phyloP scores from a whole-genome alignment of 2,329 filamentous ascomycete genomes.

The Chaetomiaceae sp. region DNA sequence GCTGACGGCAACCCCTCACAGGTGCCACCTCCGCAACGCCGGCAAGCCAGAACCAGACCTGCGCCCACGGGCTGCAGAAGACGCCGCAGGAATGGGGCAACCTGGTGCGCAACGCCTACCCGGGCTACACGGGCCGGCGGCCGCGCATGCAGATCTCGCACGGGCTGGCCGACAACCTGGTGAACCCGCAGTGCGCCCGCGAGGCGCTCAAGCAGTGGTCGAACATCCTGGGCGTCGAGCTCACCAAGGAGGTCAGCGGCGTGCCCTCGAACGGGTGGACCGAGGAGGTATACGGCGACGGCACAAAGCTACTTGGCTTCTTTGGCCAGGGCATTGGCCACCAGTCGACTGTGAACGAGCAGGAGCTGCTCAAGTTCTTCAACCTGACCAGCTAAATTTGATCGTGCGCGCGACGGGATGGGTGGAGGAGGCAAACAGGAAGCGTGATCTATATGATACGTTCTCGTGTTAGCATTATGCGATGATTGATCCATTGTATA shows the following conservation, averaged over 20 bases:
- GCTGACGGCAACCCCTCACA: background rate
- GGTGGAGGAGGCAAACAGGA: too few relatives aligned
- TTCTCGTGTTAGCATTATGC: too few relatives aligned
- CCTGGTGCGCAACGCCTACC: constrained; percentile 25
- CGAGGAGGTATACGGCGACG: constrained; percentile 29
- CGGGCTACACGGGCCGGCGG: constrained; percentile 26
- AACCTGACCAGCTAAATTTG: constrained; percentile 14
- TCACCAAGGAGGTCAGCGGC: constrained; percentile 22
- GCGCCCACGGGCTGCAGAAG: constrained; percentile 24
- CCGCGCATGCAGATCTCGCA: constrained; percentile 29
- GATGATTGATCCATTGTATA: too few relatives aligned
- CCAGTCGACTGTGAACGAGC: constrained; percentile 26
- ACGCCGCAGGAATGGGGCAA: constrained; percentile 24
- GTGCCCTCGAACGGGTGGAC: constrained; percentile 27
- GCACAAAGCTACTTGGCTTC: constrained; percentile 28
- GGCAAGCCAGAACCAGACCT: constrained; percentile 24
- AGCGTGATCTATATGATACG: too few relatives aligned
- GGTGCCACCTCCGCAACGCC: constrained; percentile 19
- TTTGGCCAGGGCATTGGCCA: constrained; percentile 27
- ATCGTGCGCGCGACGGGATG: too few relatives aligned
- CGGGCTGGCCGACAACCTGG: constrained; percentile 26
- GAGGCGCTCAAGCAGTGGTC: constrained; percentile 31
- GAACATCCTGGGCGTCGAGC: constrained; percentile 23
- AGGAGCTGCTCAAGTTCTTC: constrained; percentile 24
- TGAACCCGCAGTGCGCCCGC: constrained; percentile 21